A percentile compares a stretch with the other conserved stretches of the same genome.
phyloP scores from a whole-genome alignment of 768 basidiomycete species.

The Lactifluus piperatus region DNA sequence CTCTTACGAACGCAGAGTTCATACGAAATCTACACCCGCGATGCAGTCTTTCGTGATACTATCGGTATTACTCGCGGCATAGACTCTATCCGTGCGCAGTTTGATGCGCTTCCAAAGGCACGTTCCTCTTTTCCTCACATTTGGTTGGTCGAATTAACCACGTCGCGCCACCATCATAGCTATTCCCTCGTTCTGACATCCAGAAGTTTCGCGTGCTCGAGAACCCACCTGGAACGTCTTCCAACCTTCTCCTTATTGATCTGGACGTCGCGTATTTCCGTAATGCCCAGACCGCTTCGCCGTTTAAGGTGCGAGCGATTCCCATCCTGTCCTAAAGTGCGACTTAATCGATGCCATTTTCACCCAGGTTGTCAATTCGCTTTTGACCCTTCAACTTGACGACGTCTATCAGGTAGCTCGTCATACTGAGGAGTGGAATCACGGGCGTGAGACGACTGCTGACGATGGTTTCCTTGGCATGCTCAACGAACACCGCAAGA shows the following conservation, averaged over 20 bases:
- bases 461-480: constrained; percentile 38
- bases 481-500: constrained; percentile 39
- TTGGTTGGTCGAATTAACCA: not conserved
- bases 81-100: constrained; percentile 35
- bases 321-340: no score
- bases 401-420: constrained; percentile 30
- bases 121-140: not conserved
- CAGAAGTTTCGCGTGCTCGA: constrained; percentile 34
- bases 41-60: constrained; percentile 37
- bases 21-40: constrained; percentile 34
- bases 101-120: constrained; percentile 38
- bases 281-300: constrained; percentile 29
- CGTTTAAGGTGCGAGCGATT: constrained; percentile 31
- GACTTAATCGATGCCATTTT: not conserved
- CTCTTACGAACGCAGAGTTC: constrained; percentile 26
- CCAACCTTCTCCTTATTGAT: constrained; percentile 36
- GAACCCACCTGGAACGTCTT: constrained; percentile 32
- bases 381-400: constrained; percentile 35
- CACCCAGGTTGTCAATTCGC: constrained; percentile 32
- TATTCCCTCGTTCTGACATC: constrained; percentile 37
- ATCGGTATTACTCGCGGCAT: constrained; percentile 36
- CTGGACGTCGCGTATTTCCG: constrained; percentile 41
- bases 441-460: constrained; percentile 28
- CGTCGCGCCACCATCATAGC: constrained; percentile 21
- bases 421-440: constrained; percentile 41